A percentile compares a stretch with the other conserved stretches of the same genome.
These are phyloP conservation scores for Neurospora terricola DNA, from an alignment of 495 filamentous ascomycete species.

Conservation along the genomic window DNA sequence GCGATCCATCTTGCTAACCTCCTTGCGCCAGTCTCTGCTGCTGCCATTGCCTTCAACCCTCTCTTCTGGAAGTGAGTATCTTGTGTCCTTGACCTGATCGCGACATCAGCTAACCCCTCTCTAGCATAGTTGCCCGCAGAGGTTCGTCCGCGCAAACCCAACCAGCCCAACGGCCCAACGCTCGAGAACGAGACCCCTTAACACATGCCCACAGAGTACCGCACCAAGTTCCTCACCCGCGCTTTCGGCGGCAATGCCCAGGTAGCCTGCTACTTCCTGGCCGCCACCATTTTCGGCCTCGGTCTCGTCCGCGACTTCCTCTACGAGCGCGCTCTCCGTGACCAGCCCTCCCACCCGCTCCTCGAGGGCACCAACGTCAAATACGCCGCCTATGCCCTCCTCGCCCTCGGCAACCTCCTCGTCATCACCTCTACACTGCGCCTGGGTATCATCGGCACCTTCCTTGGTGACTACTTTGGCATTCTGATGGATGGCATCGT, in stretches of 20 bases:
- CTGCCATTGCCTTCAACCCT: conserved; percentile 64
- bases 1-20: conserved; percentile 7
- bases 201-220: conserved; percentile 58
- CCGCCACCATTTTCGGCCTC: conserved; percentile 77
- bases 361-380: conserved; percentile 43
- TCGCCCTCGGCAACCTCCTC: conserved; percentile 69
- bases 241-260: conserved; percentile 73
- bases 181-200: conserved; percentile 2
- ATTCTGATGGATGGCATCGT: conserved; percentile 94
- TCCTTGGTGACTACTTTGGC: conserved; percentile 95
- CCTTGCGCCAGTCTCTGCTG: conserved; percentile 47
- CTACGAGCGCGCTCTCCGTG: conserved; percentile 62
- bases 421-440: conserved; percentile 84
- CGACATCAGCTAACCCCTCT: not conserved
- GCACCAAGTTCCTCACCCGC: conserved; percentile 76
- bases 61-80: conserved; percentile 66
- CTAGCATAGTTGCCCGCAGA: conserved; percentile 56
- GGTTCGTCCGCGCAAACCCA: conserved; percentile 32
- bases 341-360: conserved; percentile 65
- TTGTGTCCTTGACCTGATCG: conserved; percentile 1
- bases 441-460: conserved; percentile 93
- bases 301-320: conserved; percentile 76
- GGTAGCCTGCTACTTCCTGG: conserved; percentile 82
- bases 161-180: not conserved
- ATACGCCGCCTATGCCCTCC: conserved; percentile 53